Percentiles rank a stretch among this genome's conserved stretches.
phyloP scores from a whole-genome alignment of 345 rosid genomes.

The Aegle marmelos region DNA sequence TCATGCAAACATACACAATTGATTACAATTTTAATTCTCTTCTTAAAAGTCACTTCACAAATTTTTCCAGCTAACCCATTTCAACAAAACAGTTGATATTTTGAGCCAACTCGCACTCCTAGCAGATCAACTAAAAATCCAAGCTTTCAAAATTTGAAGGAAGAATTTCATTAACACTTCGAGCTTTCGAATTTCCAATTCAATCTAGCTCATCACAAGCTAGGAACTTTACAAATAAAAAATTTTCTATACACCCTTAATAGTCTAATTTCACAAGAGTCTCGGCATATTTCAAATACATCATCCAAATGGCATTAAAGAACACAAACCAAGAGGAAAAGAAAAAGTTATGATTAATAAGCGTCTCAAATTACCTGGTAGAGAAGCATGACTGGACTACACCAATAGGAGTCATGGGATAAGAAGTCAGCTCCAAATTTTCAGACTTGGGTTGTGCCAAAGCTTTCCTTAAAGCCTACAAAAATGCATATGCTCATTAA shows the following conservation, averaged over 20 bases:
- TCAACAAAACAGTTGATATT: background rate
- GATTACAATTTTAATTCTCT: background rate
- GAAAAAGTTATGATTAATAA: background rate
- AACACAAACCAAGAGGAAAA: background rate
- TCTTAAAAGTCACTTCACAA: background rate
- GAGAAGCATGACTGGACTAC: conserved; percentile 79
- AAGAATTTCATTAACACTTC: background rate
- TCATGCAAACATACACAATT: background rate
- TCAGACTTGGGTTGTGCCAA: conserved; percentile 40
- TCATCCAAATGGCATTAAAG: background rate
- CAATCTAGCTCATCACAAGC: background rate
- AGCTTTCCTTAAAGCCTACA: conserved; percentile 70
- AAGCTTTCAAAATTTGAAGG: background rate
- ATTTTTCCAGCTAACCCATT: background rate
- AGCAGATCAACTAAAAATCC: background rate
- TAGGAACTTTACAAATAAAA: background rate
- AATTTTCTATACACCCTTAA: too few species aligned
- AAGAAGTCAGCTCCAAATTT: conserved; percentile 38
- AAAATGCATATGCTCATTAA: background rate
- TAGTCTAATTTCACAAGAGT: background rate
- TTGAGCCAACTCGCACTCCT: background rate
- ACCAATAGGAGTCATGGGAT: conserved; percentile 82
- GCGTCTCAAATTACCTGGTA: conserved; percentile 40
- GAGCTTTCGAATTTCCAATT: background rate
- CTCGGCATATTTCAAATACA: background rate